These are phyloP conservation scores for Arabidopsis lyrata DNA, from an alignment of 441 rosid genomes.

Conservation along the genomic window DNA sequence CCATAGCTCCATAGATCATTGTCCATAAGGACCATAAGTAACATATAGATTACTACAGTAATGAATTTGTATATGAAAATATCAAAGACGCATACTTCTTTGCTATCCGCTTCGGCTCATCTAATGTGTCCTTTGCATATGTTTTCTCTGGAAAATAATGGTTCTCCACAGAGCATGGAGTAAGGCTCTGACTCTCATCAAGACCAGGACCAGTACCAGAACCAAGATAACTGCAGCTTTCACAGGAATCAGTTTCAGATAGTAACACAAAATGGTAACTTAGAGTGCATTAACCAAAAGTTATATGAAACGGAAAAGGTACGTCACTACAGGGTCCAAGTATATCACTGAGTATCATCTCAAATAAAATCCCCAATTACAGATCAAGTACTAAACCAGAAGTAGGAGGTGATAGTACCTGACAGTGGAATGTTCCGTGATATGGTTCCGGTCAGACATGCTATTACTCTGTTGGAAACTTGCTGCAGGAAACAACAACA, in stretches of 20 bases:
- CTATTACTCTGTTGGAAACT: constrained; percentile 54
- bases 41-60: neutral
- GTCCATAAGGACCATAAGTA: constrained; percentile 6
- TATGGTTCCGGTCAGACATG: constrained; percentile 47
- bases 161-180: constrained; percentile 48
- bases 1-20: neutral
- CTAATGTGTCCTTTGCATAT: constrained; percentile 40
- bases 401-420: constrained; percentile 50
- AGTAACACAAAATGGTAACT: constrained; percentile 20
- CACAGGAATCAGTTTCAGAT: constrained; percentile 22
- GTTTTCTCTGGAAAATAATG: constrained; percentile 44
- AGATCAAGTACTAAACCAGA: neutral
- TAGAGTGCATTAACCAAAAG: constrained; percentile 10
- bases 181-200: constrained; percentile 51
- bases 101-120: constrained; percentile 52
- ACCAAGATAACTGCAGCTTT: constrained; percentile 37
- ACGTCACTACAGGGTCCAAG: constrained; percentile 3
- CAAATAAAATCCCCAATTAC: constrained; percentile 7
- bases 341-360: constrained; percentile 6
- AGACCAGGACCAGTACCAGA: constrained; percentile 42
- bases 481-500: constrained; percentile 55
- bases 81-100: constrained; percentile 55
- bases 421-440: constrained; percentile 46
- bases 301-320: neutral
- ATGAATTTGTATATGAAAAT: constrained; percentile 9